These are phyloP conservation scores for Trichocladium antarcticum DNA, from an alignment of 495 filamentous ascomycete genomes.

Conservation along the genomic window DNA sequence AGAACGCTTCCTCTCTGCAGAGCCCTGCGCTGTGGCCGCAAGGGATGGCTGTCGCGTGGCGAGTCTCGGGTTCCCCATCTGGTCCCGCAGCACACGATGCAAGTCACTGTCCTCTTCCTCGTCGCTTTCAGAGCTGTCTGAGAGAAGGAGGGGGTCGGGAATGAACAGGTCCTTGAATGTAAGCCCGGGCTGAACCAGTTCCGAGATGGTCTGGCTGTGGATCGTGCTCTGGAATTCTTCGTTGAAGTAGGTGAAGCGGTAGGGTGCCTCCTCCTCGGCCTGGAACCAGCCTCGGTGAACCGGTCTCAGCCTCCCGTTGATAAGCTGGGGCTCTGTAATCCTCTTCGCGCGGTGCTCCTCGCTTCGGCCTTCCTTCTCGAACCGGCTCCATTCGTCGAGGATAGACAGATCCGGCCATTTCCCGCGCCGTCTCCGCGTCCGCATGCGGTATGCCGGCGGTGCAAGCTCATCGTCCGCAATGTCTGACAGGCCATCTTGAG, in stretches of 20 bases:
- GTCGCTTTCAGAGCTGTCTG: conserved; percentile 49
- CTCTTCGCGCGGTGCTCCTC: conserved; percentile 83
- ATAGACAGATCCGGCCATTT: conserved; percentile 54
- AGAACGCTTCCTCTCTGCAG: conserved; percentile 4
- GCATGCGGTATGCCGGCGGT: conserved; percentile 22
- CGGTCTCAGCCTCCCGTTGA: conserved; percentile 77
- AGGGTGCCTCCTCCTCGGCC: conserved; percentile 81
- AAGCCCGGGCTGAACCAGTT: conserved; percentile 71
- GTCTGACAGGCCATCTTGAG: conserved; percentile 64
- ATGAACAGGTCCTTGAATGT: conserved; percentile 76
- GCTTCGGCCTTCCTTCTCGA: conserved; percentile 83
- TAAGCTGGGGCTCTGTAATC: conserved; percentile 82
- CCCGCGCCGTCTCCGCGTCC: conserved; percentile 43
- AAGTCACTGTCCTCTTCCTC: conserved; percentile 37
- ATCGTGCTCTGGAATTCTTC: conserved; percentile 91
- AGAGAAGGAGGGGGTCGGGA: conserved; percentile 43
- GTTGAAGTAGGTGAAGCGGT: conserved; percentile 97
- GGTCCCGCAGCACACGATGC: conserved; percentile 16
- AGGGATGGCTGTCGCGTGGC: conserved; percentile 29
- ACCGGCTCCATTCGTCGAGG: conserved; percentile 79
- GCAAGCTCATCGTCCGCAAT: conserved; percentile 63
- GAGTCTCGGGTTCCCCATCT: conserved; percentile 21
- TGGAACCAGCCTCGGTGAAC: conserved; percentile 72
- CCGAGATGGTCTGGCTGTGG: conserved; percentile 88
- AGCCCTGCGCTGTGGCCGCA: conserved; percentile 18